phyloP scores from a whole-genome alignment of 1,284 basidiomycete genomes.

The Puccinia polysora region DNA sequence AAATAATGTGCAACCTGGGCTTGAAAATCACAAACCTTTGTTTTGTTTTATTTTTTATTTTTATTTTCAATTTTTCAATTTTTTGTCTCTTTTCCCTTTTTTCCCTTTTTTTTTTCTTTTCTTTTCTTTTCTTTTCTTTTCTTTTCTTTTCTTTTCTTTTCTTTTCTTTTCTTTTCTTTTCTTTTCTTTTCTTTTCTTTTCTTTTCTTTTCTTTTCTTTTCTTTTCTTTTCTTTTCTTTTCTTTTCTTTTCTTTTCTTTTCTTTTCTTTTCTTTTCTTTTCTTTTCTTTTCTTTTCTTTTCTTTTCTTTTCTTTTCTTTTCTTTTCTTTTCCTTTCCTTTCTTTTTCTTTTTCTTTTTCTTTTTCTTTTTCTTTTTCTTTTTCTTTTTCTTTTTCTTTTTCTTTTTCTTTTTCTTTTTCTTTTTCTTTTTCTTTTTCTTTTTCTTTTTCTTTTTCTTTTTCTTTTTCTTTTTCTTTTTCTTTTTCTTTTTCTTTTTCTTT shows the following conservation, averaged over 20 bases:
- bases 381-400: not conserved
- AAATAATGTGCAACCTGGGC: no score
- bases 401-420: not conserved
- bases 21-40: no score
- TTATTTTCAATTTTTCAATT: not conserved
- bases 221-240: no score
- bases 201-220: no score
- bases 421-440: not conserved
- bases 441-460: not conserved
- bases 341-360: not conserved
- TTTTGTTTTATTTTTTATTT: not conserved
- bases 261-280: no score
- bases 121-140: no score
- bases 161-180: no score
- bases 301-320: not conserved
- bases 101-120: no score
- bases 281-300: not conserved
- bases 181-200: no score
- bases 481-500: not conserved
- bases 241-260: no score
- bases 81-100: no score
- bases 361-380: slow-evolving; percentile 4
- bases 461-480: not conserved
- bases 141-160: no score
- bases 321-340: not conserved